Evolutionary conservation across 2,329 filamentous ascomycete species (phyloP).

Genomic region (Anthostomella pinea): DNA sequence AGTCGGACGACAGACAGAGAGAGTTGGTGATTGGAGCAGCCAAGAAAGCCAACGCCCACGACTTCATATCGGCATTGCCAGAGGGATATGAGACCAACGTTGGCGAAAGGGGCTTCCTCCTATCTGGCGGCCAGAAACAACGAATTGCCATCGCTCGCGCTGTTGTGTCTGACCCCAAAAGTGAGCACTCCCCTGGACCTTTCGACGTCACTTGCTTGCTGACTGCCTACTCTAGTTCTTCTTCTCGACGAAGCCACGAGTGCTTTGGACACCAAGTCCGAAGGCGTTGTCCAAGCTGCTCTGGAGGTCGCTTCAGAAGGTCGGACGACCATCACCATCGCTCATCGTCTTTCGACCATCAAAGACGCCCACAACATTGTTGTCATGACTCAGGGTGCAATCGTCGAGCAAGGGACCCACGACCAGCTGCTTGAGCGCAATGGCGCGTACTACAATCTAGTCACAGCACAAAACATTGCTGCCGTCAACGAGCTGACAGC

Average conservation of each 20-base stretch:
- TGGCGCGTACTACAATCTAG: conserved; percentile 78
- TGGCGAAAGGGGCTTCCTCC: conserved; percentile 88
- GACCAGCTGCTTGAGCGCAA: conserved; percentile 68
- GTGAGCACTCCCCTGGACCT: conserved; percentile 30
- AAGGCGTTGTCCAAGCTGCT: conserved; percentile 90
- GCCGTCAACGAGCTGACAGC: conserved; percentile 52
- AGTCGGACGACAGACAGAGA: conserved; percentile 63
- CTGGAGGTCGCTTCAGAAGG: conserved; percentile 82
- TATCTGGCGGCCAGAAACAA: conserved; percentile 95
- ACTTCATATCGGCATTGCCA: conserved; percentile 79
- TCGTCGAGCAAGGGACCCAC: conserved; percentile 90
- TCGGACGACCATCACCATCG: conserved; percentile 93
- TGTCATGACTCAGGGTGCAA: conserved; percentile 81
- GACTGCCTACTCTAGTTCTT: conserved; percentile 50
- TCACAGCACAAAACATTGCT: conserved; percentile 82
- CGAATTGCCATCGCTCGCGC: conserved; percentile 92
- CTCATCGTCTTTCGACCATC: conserved; percentile 92
- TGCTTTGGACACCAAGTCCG: conserved; percentile 89
- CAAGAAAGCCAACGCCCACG: conserved; percentile 89
- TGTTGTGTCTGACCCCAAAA: conserved; percentile 85
- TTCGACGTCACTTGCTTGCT: conserved; percentile 1
- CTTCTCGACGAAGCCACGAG: conserved; percentile 94
- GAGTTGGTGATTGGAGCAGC: conserved; percentile 77
- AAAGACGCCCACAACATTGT: conserved; percentile 94
- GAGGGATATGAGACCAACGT: conserved; percentile 92